These are phyloP conservation scores for Ceratocystis lukuohia DNA, from an alignment of 2,329 filamentous ascomycete species.

Conservation along the genomic window DNA sequence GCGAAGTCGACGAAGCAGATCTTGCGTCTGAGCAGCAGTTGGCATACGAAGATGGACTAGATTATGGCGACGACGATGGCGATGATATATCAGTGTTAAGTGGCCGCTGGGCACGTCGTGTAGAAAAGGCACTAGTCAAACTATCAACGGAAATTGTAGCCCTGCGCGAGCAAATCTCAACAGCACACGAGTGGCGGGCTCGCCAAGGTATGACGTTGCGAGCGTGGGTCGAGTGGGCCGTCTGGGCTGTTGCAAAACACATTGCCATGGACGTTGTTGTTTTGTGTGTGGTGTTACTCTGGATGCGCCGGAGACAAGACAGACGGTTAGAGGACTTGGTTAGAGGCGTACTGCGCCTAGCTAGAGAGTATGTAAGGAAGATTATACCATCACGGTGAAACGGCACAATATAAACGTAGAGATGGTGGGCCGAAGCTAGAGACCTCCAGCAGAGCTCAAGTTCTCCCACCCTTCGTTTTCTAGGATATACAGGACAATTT, in stretches of 20 bases:
- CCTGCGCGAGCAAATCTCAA: slow-evolving; percentile 76
- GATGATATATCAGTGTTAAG: slow-evolving; percentile 13
- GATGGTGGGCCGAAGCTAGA: neutral
- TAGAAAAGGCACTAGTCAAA: slow-evolving; percentile 75
- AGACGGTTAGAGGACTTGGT: slow-evolving; percentile 60
- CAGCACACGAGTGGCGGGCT: slow-evolving; percentile 56
- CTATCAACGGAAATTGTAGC: slow-evolving; percentile 89
- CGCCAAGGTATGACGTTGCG: slow-evolving; percentile 50
- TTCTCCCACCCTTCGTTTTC: slow-evolving; percentile 13
- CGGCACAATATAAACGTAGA: neutral
- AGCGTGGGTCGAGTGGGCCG: slow-evolving; percentile 56
- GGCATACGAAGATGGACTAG: slow-evolving; percentile 35
- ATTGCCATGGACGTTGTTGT: slow-evolving; percentile 57
- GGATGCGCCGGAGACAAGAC: slow-evolving; percentile 60
- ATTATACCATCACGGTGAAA: slow-evolving; percentile 42
- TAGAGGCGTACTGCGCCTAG: slow-evolving; percentile 44
- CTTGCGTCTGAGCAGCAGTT: slow-evolving; percentile 36
- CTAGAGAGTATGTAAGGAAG: slow-evolving; percentile 45
- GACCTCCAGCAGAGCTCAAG: slow-evolving; percentile 1
- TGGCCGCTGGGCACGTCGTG: slow-evolving; percentile 56
- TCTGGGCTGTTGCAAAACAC: slow-evolving; percentile 61
- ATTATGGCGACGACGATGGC: slow-evolving; percentile 27
- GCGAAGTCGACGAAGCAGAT: slow-evolving; percentile 62
- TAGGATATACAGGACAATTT: slow-evolving; percentile 22
- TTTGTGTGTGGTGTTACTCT: slow-evolving; percentile 52